Percentiles rank a stretch among this genome's conserved stretches.
Evolutionary conservation across 305 asterid genomes (phyloP).

Genomic region (Caryopteris hybrid): DNA sequence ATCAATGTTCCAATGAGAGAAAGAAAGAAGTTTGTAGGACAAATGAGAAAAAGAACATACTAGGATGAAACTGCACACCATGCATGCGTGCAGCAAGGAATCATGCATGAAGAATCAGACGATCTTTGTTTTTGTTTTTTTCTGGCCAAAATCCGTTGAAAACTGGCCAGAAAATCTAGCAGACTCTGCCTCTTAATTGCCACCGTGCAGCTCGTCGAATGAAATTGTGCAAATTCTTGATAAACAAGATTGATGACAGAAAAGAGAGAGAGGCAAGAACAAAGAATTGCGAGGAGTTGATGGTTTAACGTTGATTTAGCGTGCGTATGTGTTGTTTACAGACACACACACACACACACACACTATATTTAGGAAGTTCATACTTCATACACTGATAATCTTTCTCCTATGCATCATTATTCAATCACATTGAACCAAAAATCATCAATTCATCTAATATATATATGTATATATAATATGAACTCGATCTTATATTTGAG

Average conservation of each 20-base stretch:
- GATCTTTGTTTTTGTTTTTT: background rate
- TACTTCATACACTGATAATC: too few species aligned
- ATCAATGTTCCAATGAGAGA: background rate
- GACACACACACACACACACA: background rate
- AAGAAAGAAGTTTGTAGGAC: too few species aligned
- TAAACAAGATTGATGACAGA: background rate
- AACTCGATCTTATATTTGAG: too few species aligned
- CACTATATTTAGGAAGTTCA: too few species aligned
- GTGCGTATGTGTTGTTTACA: background rate
- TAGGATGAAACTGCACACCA: background rate
- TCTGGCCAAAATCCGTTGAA: constrained; percentile 18
- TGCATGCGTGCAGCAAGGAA: background rate
- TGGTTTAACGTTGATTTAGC: constrained; percentile 22
- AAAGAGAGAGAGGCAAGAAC: background rate
- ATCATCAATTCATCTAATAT: too few species aligned
- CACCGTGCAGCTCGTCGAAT: constrained; percentile 12
- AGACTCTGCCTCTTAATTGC: constrained; percentile 25
- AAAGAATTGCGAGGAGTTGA: background rate
- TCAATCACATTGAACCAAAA: too few species aligned
- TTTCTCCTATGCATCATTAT: too few species aligned
- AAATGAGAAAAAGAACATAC: background rate
- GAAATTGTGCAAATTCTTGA: constrained; percentile 15
- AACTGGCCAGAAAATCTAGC: constrained; percentile 22
- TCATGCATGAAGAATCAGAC: constrained; percentile 20
- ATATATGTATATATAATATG: too few species aligned